Evolutionary conservation across 225 moss, liverwort and hornwort genomes (phyloP).

Genomic region (Pseudoscleropodium purum): DNA sequence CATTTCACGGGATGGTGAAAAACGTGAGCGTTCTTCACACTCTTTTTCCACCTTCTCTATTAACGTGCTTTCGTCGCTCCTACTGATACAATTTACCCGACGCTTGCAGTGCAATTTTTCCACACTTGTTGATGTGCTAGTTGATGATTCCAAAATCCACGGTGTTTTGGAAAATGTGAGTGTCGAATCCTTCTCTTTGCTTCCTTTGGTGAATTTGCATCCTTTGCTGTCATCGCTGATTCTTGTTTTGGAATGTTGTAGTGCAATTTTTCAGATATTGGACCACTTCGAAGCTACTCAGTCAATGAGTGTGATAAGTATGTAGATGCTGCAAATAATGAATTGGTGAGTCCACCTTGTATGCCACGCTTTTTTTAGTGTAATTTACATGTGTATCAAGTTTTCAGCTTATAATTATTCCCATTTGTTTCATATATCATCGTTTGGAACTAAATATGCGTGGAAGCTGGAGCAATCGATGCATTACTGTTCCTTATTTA

Average conservation of each 20-base stretch:
- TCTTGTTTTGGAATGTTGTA: conserved; percentile 4
- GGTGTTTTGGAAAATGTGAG: conserved; percentile 50
- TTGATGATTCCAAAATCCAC: conserved; percentile 44
- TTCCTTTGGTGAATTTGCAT: not conserved
- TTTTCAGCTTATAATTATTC: not conserved
- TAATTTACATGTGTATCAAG: not conserved
- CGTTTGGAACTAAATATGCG: not conserved
- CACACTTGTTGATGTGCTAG: conserved; percentile 14
- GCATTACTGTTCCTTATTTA: not conserved
- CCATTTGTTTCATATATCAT: not conserved
- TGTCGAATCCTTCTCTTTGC: not conserved
- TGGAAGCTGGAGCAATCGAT: not conserved
- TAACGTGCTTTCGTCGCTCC: not conserved
- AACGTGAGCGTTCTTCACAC: conserved; percentile 22
- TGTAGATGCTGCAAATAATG: conserved; percentile 27
- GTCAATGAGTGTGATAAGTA: conserved; percentile 41
- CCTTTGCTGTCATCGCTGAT: not conserved
- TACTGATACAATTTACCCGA: not conserved
- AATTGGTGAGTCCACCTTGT: conserved; percentile 26
- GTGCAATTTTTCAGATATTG: conserved; percentile 71
- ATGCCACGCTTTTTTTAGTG: not conserved
- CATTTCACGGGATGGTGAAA: conserved; percentile 59
- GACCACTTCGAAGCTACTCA: conserved; percentile 16
- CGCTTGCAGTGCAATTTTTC: conserved; percentile 36
- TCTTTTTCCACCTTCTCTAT: not conserved